A percentile compares a stretch with the other conserved stretches of the same genome.
Evolutionary conservation across 2,329 filamentous ascomycete genomes (phyloP).

Genomic region (Fusarium virguliforme): DNA sequence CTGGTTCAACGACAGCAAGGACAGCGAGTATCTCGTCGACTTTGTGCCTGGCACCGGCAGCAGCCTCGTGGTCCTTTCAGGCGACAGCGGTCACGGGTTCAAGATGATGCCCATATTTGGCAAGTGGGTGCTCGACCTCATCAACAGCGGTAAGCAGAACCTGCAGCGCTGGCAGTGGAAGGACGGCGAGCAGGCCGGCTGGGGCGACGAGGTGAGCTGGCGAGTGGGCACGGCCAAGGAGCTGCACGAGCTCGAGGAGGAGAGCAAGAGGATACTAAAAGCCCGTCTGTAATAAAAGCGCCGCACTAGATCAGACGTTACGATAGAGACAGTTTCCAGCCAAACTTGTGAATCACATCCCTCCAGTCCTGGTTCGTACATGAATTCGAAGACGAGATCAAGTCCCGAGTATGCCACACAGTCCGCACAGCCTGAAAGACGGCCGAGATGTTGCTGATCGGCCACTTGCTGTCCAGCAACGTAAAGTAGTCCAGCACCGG

Average conservation of each 20-base stretch:
- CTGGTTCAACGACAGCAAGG: constrained; percentile 23
- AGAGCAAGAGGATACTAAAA: constrained; percentile 23
- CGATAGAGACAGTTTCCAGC: constrained; percentile 44
- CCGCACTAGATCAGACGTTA: constrained; percentile 13
- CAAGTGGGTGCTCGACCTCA: constrained; percentile 16
- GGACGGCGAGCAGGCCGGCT: constrained; percentile 5
- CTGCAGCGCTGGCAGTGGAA: constrained; percentile 25
- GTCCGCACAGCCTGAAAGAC: constrained; percentile 45
- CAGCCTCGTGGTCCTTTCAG: constrained; percentile 20
- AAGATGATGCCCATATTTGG: constrained; percentile 28
- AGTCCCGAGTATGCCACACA: constrained; percentile 46
- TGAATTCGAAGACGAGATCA: constrained; percentile 18
- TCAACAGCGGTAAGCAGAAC: constrained; percentile 19
- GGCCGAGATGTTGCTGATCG: constrained; percentile 47
- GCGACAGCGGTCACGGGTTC: constrained; percentile 24
- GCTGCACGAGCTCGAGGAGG: constrained; percentile 17
- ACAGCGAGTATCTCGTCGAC: constrained; percentile 26
- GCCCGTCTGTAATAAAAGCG: constrained; percentile 13
- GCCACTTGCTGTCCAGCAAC: constrained; percentile 46
- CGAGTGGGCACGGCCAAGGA: constrained; percentile 26
- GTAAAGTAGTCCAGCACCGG: constrained; percentile 40
- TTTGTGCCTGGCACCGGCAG: constrained; percentile 21
- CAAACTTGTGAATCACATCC: constrained; percentile 47
- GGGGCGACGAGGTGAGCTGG: constrained; percentile 29
- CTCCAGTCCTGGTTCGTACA: constrained; percentile 44